Base-by-base conservation (phyloP, 192 early-diverging fungal genomes). In the Diversispora eburnea region DNA sequence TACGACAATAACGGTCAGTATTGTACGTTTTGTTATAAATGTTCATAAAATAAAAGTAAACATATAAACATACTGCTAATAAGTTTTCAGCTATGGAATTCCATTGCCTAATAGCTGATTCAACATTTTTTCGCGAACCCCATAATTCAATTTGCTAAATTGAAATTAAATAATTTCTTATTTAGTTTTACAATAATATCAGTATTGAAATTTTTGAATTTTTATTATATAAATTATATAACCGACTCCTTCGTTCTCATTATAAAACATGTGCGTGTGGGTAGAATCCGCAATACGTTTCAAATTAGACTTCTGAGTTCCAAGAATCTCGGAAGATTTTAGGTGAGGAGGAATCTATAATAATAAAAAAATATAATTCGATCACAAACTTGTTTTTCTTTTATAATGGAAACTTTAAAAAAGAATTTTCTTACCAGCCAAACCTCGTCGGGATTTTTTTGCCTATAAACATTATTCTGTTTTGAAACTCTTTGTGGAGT, bases 81-180 rank as follows among this genome's bases (percentile, higher is more conserved):
- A 76, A 9, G 19, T 70, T 65, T 7, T 41, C 10, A 6, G 67
- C 72, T n/a, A 82, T 25, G 10, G 43, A 41, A 61, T 71, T 71
- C 10, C 76, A 67, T 22, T 77, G 77, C 4, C 41, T 57, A 46
- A 78, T 72, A 25, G 78, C 77, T 47, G 71, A 61, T 8, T 70
- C 41, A 5, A 82, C 47, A 8, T 69, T 69, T 2, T 39, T 25
- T 3, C 57, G 59, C 2, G 68, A 48, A 12, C 81, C 81, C 81
- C 81, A 82, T 6, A 82, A 71, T 57, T 82, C 81, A 13, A 82
- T 79, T 76, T 79, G 76, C 58, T 77, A 65, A 9, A 70, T 46
- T 33, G 9, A n/a, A 22, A 20, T 7, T 19, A 46, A 42, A 48
- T 1, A 56, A 45, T 42, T 56, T 15, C 13, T 46, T 13, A 41